These are phyloP conservation scores for Populus trichocarpa DNA, from an alignment of 441 rosid species.

Conservation along the genomic window DNA sequence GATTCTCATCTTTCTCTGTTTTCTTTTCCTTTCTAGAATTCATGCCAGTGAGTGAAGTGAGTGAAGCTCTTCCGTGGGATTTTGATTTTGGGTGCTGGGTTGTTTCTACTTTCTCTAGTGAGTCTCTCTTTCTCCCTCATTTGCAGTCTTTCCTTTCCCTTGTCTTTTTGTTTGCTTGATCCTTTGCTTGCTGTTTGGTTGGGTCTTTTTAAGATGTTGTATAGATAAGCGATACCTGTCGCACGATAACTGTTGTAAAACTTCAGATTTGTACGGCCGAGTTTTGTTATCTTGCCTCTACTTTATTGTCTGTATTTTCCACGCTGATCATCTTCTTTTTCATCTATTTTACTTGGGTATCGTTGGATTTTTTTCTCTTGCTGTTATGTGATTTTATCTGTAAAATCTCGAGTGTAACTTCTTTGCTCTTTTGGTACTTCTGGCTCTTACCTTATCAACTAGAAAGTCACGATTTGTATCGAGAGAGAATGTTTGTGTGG, in stretches of 20 bases:
- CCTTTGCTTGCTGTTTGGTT: neutral
- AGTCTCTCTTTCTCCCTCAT: neutral
- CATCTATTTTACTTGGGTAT: neutral
- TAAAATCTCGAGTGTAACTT: neutral
- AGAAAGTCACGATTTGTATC: neutral
- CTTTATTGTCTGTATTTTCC: neutral
- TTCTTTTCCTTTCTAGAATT: neutral
- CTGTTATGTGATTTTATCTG: neutral
- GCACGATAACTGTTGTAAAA: neutral
- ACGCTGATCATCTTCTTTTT: neutral
- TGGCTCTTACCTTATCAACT: neutral
- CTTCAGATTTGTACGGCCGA: neutral
- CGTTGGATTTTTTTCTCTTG: neutral
- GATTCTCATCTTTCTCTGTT: neutral
- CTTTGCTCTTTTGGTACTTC: neutral
- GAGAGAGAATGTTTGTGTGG: neutral
- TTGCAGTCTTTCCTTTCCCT: neutral
- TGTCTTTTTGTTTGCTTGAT: neutral
- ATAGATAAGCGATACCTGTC: neutral
- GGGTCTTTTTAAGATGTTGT: neutral
- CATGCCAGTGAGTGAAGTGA: neutral
- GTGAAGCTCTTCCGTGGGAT: neutral
- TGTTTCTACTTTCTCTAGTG: neutral
- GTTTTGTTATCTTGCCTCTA: neutral
- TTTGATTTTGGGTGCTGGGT: neutral